Conservation (phyloP, 495 filamentous ascomycete species). For the Penicillium odoratum region DNA sequence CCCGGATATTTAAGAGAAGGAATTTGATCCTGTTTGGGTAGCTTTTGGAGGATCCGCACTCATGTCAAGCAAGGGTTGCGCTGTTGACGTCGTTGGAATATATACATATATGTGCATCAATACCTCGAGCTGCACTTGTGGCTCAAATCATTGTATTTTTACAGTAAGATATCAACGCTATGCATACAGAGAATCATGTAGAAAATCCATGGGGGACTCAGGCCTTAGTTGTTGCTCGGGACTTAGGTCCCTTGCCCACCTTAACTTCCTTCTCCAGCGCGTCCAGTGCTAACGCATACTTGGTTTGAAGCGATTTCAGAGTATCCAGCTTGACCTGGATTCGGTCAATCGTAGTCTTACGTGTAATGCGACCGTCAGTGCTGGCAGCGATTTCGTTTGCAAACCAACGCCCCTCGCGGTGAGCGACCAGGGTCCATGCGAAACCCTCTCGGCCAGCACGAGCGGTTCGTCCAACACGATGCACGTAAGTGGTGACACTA, state of each 20-base stretch:
- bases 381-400: conserved; percentile 68
- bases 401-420: conserved; percentile 83
- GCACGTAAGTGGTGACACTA: conserved; percentile 79
- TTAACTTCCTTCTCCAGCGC: conserved; percentile 47
- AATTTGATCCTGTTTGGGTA: too few species aligned
- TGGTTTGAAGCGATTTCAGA: conserved; percentile 49
- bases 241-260: conserved; percentile 2
- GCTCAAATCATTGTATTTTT: conserved; percentile 5
- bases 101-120: too few species aligned
- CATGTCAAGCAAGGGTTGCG: too few species aligned
- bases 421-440: conserved; percentile 80
- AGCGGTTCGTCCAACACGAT: conserved; percentile 90
- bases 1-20: too few species aligned
- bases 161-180: conserved; percentile 14
- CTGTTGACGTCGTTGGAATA: too few species aligned
- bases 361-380: conserved; percentile 43
- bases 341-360: conserved; percentile 41
- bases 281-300: conserved; percentile 61
- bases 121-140: neutral
- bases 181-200: conserved; percentile 10
- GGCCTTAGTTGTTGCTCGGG: neutral
- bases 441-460: conserved; percentile 73
- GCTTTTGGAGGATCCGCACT: too few species aligned
- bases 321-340: conserved; percentile 45
- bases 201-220: neutral